These are phyloP conservation scores for Fusarium tuaranense DNA, from an alignment of 2,329 filamentous ascomycete genomes.

Conservation along the genomic window DNA sequence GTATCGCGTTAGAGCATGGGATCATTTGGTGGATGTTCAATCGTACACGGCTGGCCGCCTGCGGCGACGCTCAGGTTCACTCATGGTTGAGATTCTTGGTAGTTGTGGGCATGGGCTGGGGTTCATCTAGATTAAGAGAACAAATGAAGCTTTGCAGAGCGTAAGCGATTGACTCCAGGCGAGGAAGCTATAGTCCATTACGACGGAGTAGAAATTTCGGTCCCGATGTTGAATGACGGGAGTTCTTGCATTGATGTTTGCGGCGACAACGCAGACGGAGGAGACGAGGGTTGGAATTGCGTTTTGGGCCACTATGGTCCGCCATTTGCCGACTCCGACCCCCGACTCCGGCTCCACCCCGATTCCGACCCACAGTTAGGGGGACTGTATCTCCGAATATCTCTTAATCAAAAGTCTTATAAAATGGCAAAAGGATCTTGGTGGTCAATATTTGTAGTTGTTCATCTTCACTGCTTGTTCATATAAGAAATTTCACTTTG, in stretches of 20 bases:
- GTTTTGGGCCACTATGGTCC: neutral
- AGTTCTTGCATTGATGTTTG: neutral
- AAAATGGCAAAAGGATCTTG: neutral
- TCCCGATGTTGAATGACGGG: neutral
- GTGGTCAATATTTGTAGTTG: neutral
- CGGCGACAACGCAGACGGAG: neutral
- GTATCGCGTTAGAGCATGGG: neutral
- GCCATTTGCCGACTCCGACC: slow-evolving; percentile 14
- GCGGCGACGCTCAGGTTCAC: slow-evolving; percentile 42
- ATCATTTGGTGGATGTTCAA: no score
- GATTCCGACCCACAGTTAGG: neutral
- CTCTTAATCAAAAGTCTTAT: neutral
- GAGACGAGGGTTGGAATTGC: slow-evolving; percentile 14
- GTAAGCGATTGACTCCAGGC: neutral
- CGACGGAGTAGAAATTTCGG: neutral
- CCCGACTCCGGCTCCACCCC: slow-evolving; percentile 3
- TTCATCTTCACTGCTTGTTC: neutral
- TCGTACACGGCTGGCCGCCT: slow-evolving; percentile 46
- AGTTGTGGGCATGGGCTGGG: neutral
- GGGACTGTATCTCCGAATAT: slow-evolving; percentile 1
- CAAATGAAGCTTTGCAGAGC: neutral
- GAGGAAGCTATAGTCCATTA: neutral
- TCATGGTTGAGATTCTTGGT: slow-evolving; percentile 3
- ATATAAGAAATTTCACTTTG: neutral
- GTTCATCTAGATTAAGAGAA: neutral